Evolutionary conservation across 176 grass and related monocot genomes (phyloP).

Genomic region (Sorghum bicolor): DNA sequence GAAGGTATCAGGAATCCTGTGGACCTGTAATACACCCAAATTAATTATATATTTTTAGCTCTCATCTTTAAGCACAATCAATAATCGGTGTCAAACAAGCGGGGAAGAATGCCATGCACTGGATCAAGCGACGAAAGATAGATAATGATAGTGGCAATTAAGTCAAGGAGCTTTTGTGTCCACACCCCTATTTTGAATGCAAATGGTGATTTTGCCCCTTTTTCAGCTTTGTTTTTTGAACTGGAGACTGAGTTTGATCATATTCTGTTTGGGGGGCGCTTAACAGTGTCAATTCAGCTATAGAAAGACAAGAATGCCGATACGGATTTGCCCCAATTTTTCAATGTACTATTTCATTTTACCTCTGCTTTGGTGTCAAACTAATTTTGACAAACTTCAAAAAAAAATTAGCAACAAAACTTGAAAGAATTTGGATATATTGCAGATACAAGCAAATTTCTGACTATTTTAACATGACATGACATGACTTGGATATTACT

Average conservation of each 20-base stretch:
- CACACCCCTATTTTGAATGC: neutral
- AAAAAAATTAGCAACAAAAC: neutral
- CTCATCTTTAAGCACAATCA: neutral
- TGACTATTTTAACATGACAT: neutral
- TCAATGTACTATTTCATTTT: neutral
- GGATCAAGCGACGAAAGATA: neutral
- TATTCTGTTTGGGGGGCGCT: neutral
- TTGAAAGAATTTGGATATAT: too few species aligned
- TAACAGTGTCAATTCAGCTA: neutral
- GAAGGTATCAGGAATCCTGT: constrained; percentile 37
- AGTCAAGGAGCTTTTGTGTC: neutral
- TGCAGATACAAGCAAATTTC: too few species aligned
- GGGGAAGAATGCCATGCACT: neutral
- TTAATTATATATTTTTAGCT: neutral
- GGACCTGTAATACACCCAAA: constrained; percentile 28
- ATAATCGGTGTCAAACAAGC: neutral
- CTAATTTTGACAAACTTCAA: neutral
- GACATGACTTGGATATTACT: neutral
- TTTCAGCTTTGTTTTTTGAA: neutral
- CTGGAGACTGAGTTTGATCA: neutral
- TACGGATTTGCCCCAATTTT: neutral
- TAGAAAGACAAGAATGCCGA: neutral
- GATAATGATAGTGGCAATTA: neutral
- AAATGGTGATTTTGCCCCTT: neutral
- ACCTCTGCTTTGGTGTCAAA: neutral